phyloP scores from a whole-genome alignment of 2,329 filamentous ascomycete genomes.

The Aspergillus sp. region DNA sequence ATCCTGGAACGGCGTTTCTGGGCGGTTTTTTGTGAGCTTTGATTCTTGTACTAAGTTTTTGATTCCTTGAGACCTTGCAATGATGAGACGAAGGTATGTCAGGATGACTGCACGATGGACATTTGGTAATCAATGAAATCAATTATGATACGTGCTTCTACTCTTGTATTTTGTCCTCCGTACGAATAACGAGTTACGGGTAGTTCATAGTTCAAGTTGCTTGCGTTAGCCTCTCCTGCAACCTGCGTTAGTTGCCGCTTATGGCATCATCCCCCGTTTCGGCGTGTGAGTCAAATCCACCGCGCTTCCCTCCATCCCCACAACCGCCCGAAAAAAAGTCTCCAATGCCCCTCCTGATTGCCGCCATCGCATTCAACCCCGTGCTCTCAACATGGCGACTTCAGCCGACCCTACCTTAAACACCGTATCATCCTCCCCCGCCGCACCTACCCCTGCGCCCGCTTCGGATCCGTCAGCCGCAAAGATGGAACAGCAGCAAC shows the following conservation, averaged over 20 bases:
- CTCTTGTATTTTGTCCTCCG: background rate
- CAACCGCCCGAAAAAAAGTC: slow-evolving; percentile 26
- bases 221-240: background rate
- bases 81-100: slow-evolving; percentile 16
- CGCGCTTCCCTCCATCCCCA: slow-evolving; percentile 14
- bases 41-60: background rate
- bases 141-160: background rate
- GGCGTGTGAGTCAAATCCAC: slow-evolving; percentile 30
- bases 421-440: slow-evolving; percentile 14
- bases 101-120: slow-evolving; percentile 8
- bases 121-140: slow-evolving; percentile 9
- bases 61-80: slow-evolving; percentile 7
- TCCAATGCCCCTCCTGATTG: slow-evolving; percentile 26
- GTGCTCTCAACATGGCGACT: slow-evolving; percentile 28
- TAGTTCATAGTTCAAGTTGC: background rate
- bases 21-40: slow-evolving; percentile 10
- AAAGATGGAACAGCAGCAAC: slow-evolving; percentile 10
- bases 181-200: background rate
- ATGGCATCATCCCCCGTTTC: slow-evolving; percentile 34
- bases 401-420: slow-evolving; percentile 23
- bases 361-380: slow-evolving; percentile 19
- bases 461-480: slow-evolving; percentile 19
- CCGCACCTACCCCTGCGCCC: slow-evolving; percentile 19
- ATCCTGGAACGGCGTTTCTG: slow-evolving; percentile 9
- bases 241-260: slow-evolving; percentile 27